Conservation (phyloP, 495 filamentous ascomycete genomes). For the Aspergillus conjunctus region DNA sequence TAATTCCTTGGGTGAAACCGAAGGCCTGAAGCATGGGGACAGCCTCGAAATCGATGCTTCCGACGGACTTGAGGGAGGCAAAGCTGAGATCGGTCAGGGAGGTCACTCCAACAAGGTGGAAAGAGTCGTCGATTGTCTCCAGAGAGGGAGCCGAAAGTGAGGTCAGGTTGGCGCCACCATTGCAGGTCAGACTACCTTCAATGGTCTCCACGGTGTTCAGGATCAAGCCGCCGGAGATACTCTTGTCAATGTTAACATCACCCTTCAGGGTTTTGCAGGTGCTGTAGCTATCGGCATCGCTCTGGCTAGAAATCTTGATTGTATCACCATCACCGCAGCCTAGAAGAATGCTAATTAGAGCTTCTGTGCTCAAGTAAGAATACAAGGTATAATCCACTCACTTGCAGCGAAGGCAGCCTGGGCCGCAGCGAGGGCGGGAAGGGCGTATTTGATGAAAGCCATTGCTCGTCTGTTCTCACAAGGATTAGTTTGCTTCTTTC, state of each 20-base stretch:
- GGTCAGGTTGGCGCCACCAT: constrained; percentile 61
- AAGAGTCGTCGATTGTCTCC: constrained; percentile 56
- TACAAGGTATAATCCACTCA: constrained; percentile 17
- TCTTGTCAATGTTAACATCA: constrained; percentile 63
- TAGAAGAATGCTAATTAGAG: constrained; percentile 17
- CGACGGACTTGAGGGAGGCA: constrained; percentile 61
- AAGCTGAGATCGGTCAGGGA: constrained; percentile 65
- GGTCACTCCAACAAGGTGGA: constrained; percentile 67
- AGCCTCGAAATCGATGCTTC: constrained; percentile 67
- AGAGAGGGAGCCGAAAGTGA: constrained; percentile 55
- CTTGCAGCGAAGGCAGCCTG: constrained; percentile 63
- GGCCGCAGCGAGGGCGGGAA: constrained; percentile 71
- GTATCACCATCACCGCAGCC: constrained; percentile 33
- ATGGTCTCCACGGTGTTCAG: constrained; percentile 58
- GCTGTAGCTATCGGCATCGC: constrained; percentile 69
- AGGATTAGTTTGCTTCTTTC: background rate
- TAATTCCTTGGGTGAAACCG: constrained; percentile 64
- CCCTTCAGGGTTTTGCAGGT: constrained; percentile 71
- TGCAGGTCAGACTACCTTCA: constrained; percentile 64
- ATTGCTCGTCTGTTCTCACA: constrained; percentile 50
- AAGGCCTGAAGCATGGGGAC: constrained; percentile 71
- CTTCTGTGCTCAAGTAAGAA: background rate
- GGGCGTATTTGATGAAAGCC: constrained; percentile 72
- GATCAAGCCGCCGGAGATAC: constrained; percentile 50
- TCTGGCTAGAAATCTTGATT: constrained; percentile 64